These are phyloP conservation scores for Plectosphaerella cucumerina DNA, from an alignment of 2,329 filamentous ascomycete genomes.

Conservation along the genomic window DNA sequence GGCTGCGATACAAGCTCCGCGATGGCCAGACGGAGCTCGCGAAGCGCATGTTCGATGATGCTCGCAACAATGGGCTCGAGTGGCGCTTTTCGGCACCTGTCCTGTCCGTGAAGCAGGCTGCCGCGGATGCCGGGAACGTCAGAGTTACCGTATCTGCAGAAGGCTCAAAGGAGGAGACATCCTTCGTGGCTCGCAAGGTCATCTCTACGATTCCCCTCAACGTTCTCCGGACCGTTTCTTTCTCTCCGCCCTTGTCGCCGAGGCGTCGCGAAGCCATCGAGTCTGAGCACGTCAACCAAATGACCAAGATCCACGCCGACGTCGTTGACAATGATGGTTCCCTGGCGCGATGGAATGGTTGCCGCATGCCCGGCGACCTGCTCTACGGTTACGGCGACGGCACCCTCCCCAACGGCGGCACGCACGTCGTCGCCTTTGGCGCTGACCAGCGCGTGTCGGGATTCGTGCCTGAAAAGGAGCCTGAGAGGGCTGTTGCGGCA, in stretches of 20 bases:
- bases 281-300: slow-evolving; percentile 13
- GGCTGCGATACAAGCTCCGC: slow-evolving; percentile 20
- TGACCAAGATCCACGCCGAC: slow-evolving; percentile 15
- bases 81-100: slow-evolving; percentile 21
- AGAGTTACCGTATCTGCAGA: too few species aligned
- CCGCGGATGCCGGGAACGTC: too few species aligned
- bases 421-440: slow-evolving; percentile 43
- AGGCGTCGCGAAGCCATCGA: slow-evolving; percentile 13
- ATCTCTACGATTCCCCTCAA: slow-evolving; percentile 20
- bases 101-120: slow-evolving; percentile 1
- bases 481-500: slow-evolving; percentile 23
- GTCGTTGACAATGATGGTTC: slow-evolving; percentile 10
- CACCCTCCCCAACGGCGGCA: slow-evolving; percentile 36
- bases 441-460: slow-evolving; percentile 27
- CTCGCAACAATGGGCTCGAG: slow-evolving; percentile 15
- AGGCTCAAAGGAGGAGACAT: slow-evolving; percentile 1
- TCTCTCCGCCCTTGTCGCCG: slow-evolving; percentile 14
- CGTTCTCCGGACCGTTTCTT: slow-evolving; percentile 11
- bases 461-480: slow-evolving; percentile 36
- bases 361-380: slow-evolving; percentile 16
- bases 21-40: slow-evolving; percentile 23
- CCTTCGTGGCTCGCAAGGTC: slow-evolving; percentile 14
- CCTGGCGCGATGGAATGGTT: slow-evolving; percentile 2
- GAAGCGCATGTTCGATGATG: slow-evolving; percentile 20
- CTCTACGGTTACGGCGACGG: slow-evolving; percentile 41